These are phyloP conservation scores for Cicer yamashitae DNA, from an alignment of 306 rosid genomes.

Conservation along the genomic window DNA sequence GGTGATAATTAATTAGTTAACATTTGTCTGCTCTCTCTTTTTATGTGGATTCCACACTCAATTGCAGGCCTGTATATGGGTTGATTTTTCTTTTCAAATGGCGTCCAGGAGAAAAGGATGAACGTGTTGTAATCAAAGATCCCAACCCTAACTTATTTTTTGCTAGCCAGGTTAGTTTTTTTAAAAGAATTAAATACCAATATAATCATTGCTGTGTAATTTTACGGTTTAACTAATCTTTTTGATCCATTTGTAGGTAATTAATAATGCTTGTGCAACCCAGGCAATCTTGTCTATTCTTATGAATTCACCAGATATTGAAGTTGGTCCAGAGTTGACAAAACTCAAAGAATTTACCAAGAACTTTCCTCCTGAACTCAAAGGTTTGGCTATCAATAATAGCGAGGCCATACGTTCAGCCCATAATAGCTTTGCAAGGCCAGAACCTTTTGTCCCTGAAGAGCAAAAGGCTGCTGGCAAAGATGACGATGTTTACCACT, in stretches of 20 bases:
- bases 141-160: constrained; percentile 95
- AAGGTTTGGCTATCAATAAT: constrained; percentile 96
- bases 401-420: constrained; percentile 93
- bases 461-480: constrained; percentile 88
- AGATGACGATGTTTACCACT: constrained; percentile 95
- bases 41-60: constrained; percentile 13
- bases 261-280: constrained; percentile 98
- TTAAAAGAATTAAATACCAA: constrained; percentile 1
- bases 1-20: constrained; percentile 32
- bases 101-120: constrained; percentile 98
- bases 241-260: constrained; percentile 60
- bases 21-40: constrained; percentile 13
- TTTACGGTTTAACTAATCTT: constrained; percentile 39
- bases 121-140: constrained; percentile 84
- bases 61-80: constrained; percentile 92
- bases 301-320: constrained; percentile 84
- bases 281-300: constrained; percentile 98
- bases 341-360: constrained; percentile 87
- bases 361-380: constrained; percentile 95
- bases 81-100: constrained; percentile 98
- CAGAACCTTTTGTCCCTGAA: constrained; percentile 94
- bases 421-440: constrained; percentile 96
- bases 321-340: constrained; percentile 84
- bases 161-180: constrained; percentile 87
- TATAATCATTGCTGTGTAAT: neutral